Percentiles rank a stretch among this genome's conserved stretches.
Evolutionary conservation across 2,329 filamentous ascomycete genomes (phyloP).

Genomic region (Cladobotryum protrusum): DNA sequence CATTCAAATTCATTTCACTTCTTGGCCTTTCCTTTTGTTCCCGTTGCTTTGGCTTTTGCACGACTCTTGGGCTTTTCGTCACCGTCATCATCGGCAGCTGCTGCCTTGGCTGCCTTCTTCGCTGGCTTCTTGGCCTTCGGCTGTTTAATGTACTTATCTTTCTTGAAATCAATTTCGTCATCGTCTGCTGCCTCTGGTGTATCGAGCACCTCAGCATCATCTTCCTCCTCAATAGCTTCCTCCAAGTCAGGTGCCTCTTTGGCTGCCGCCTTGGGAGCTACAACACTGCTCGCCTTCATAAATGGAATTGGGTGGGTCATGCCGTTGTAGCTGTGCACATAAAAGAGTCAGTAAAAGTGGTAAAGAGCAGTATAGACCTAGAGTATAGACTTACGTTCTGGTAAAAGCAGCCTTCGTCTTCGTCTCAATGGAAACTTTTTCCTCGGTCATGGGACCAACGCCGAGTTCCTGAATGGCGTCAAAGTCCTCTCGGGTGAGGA

Average conservation of each 20-base stretch:
- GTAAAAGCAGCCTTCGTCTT: constrained; percentile 89
- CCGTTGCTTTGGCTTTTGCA: constrained; percentile 33
- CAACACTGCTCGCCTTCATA: constrained; percentile 81
- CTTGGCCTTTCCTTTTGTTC: constrained; percentile 45
- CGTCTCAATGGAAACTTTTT: constrained; percentile 68
- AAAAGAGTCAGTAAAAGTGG: neutral
- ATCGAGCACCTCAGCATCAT: constrained; percentile 60
- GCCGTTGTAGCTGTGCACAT: constrained; percentile 65
- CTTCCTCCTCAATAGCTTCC: constrained; percentile 90
- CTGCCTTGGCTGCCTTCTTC: constrained; percentile 39
- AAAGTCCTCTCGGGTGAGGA: constrained; percentile 88
- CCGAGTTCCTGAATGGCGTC: constrained; percentile 89
- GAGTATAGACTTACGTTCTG: constrained; percentile 57
- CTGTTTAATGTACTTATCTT: constrained; percentile 93
- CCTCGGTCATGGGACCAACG: constrained; percentile 75
- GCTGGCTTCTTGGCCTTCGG: constrained; percentile 63
- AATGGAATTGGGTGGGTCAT: constrained; percentile 87
- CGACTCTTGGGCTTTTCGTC: constrained; percentile 48
- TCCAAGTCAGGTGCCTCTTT: constrained; percentile 87
- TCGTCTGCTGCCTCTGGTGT: constrained; percentile 60
- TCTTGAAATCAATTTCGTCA: constrained; percentile 76
- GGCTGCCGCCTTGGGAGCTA: constrained; percentile 63
- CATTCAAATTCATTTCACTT: constrained; percentile 18
- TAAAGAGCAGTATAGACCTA: neutral
- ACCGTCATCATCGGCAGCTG: constrained; percentile 45